Evolutionary conservation across 768 basidiomycete species (phyloP), one percentile per base, ranked within the genome.

Genomic region (Cantharellus anzutake): DNA sequence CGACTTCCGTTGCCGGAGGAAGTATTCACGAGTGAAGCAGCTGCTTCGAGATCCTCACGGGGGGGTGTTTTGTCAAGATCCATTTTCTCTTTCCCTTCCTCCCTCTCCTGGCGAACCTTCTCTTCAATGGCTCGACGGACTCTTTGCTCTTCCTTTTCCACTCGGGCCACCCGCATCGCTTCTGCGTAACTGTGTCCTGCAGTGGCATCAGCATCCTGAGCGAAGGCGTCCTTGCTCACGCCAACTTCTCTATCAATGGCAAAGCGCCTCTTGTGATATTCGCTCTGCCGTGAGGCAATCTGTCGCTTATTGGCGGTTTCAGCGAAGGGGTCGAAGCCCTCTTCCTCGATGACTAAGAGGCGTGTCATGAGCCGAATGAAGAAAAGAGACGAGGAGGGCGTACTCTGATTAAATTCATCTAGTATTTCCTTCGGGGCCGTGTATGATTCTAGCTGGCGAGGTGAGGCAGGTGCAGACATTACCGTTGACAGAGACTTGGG

Each of bases 31-130:
- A 85, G 82, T 70, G 77, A 76, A 48, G 76, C 80, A 51, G 84
- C 86, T 29, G 81, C 84, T 60, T 84, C 77, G 34, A 89, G 72
- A 67, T 89, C 86, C 16, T 80, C 77, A 50, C 86, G 78, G 5
- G 92, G 92, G 0, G 92, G 92, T 0, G 93, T 97, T 74, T 79
- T 88, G 75, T 96, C 93, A 61, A 91, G 70, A 63, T 92, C 90
- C 79, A 84, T 83, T 72, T 87, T 86, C 74, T 79, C 78, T 65
- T 83, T 78, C 16, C 72, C 74, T 61, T 80, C 77, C 67, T 89
- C 86, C 61, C 80, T 74, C 4, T 84, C 83, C 66, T 78, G 77
- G 70, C 80, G 81, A 72, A 87, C 83, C 73, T 89, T 86, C 69
- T 94, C 90, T 69, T 92, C 86, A 62, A 92, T 92, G 20, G 84